Evolutionary conservation across 2,329 filamentous ascomycete genomes (phyloP), one percentile per base, ranked within the genome.

Genomic region (Colletotrichum lini): DNA sequence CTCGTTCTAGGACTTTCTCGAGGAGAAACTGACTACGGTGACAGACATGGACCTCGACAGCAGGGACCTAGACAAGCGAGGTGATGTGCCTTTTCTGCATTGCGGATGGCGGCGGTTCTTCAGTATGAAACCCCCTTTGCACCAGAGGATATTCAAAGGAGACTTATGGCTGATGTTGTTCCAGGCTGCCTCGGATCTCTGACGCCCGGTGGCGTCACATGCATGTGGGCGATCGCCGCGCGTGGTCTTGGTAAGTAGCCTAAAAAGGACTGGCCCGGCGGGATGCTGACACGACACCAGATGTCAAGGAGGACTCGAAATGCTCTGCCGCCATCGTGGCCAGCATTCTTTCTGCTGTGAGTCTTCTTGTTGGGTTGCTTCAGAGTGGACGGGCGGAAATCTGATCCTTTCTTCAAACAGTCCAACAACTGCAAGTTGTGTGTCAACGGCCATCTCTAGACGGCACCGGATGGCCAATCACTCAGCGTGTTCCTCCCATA

Each of bases 341-440:
- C 15, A 65, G 52, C 2, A 49, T 65, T 38, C 15, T 65, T 26
- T 49, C 63, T 1, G 63, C 63, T 59, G 63, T 65, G n/a, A 52
- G 63, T 59, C 26, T 4, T 15, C 16, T 21, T 2, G 16, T 50
- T 23, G 3, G 12, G 30, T n/a, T 15, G 4, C 12, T 30, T 40
- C 8, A 50, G 23, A n/a, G 16, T 21, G 26, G 40, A 7, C 53
- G 40, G 1, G 12, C 30, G 30, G 30, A 30, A 9, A 30, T 4
- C 53, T 59, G n/a, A 52, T 45, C 30, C 18, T 13, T 38, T 13
- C 2, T 7, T 30, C 30, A 30, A 18, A 42, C 10, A 65, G 63
- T 65, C 63, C 12, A 59, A 50, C 53, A 65, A 65, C 53, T 65
- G 63, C 63, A 65, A 65, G 42, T 26, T 65, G 44, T 65, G 63